Percentiles rank a stretch among this genome's conserved stretches.
These are phyloP conservation scores for Hypoxylon sp. DNA, from an alignment of 2,329 filamentous ascomycete species.

Conservation along the genomic window DNA sequence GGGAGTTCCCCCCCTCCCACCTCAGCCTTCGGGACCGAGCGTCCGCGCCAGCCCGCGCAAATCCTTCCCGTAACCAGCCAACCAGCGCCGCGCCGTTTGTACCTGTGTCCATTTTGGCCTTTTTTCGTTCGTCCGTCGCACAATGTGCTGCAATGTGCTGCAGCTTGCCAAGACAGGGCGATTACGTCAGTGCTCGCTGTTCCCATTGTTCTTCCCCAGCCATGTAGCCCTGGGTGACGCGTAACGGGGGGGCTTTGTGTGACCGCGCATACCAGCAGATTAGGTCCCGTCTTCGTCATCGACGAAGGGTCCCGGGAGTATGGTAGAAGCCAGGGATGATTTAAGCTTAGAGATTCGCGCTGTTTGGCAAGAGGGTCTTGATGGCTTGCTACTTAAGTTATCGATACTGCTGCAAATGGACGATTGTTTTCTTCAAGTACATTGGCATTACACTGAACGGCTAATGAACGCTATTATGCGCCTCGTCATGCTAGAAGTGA, in stretches of 20 bases:
- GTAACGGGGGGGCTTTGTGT: constrained; percentile 16
- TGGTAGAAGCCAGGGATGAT: neutral
- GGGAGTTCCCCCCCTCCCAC: neutral
- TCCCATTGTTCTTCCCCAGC: neutral
- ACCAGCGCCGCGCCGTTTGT: constrained; percentile 13
- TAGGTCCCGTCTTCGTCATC: neutral
- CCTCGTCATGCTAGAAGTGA: neutral
- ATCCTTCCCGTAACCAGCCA: constrained; percentile 17
- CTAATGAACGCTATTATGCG: neutral
- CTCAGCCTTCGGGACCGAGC: constrained; percentile 38
- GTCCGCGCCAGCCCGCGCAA: neutral
- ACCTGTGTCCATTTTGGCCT: neutral
- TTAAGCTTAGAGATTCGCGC: neutral
- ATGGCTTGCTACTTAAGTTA: neutral
- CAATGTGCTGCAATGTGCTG: neutral
- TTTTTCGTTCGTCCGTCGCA: constrained; percentile 4
- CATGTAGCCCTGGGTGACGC: constrained; percentile 4
- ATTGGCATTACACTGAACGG: neutral
- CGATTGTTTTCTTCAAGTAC: neutral
- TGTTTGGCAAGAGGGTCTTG: neutral
- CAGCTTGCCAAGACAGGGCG: constrained; percentile 3
- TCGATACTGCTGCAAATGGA: neutral
- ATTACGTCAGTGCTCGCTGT: constrained; percentile 23
- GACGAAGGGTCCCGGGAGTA: neutral
- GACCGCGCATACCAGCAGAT: neutral